Base-by-base conservation (phyloP, 2,329 filamentous ascomycete species). In the Xylaria sp. region DNA sequence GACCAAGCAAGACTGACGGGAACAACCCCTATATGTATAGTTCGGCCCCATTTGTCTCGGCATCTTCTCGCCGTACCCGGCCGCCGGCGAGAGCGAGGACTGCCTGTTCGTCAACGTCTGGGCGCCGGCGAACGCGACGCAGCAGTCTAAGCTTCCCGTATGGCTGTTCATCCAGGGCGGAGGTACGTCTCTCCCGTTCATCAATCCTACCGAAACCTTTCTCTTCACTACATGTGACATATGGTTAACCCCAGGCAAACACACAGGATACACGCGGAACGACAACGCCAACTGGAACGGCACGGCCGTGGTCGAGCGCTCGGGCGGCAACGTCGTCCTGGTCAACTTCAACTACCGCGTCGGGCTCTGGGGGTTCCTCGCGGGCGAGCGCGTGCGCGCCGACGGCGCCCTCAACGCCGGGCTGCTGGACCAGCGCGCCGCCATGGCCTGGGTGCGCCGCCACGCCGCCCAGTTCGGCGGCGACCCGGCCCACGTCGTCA, bases 281-380 rank as follows among this genome's bases (percentile, higher is more conserved):
- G 69, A 74, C n/a, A 84, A 82, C 54, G 71, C 73, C 13, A 78
- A 81, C 65, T 80, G 75, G 66, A 80, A 83, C 64, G 80, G 78
- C 26, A 74, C 75, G 0, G 69, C 73, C 20, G 71, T 81, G 2
- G 72, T 83, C 20, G 65, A 72, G 22, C 66, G 66, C 57, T 81
- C 80, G 0, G 72, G 67, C 13, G 61, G 72, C 21, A 75, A 73
- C 56, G 72, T 86, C 44, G 71, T 87, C 13, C 76, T 82, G 49
- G 82, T 86, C 44, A 81, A 81, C 62, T 85, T 86, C 66, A 84
- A 85, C 69, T 87, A 87, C 63, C 78, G 86, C 6, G 81, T 89
- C 6, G 84, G 84, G 0, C 71, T 82, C 0, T 81, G 81, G 61
- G 86, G 86, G 0, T 89, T 88, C 60, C 74, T 89, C 1, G 79